Evolutionary conservation across 495 filamentous ascomycete genomes (phyloP).

Genomic region (Penicillium lividum): DNA sequence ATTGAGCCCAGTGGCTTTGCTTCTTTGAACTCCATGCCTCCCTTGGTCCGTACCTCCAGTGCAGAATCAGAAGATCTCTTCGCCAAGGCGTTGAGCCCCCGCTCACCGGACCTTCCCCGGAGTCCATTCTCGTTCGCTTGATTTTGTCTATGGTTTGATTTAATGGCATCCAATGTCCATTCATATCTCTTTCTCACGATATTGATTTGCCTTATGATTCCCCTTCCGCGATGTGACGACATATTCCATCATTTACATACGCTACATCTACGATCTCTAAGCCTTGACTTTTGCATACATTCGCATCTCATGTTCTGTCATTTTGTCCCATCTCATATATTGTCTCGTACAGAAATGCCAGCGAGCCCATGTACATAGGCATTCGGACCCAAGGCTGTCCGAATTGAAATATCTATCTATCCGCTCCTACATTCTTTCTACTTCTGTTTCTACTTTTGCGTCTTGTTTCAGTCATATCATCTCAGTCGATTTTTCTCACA

Average conservation of each 20-base stretch:
- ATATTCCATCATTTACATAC: slow-evolving; percentile 12
- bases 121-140: slow-evolving; percentile 66
- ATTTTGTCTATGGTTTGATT: background rate
- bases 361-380: slow-evolving; percentile 28
- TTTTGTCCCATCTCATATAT: slow-evolving; percentile 18
- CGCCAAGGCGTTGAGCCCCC: slow-evolving; percentile 77
- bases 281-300: background rate
- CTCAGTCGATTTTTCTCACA: background rate
- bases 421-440: background rate
- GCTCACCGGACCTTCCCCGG: slow-evolving; percentile 73
- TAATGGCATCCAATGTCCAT: too few species aligned
- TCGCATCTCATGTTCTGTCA: slow-evolving; percentile 10
- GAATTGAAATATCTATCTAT: background rate
- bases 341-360: slow-evolving; percentile 18
- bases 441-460: background rate
- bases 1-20: slow-evolving; percentile 35
- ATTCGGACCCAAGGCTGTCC: background rate
- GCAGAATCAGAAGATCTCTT: slow-evolving; percentile 71
- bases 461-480: background rate
- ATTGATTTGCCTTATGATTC: slow-evolving; percentile 34
- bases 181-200: too few species aligned
- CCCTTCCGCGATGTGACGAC: slow-evolving; percentile 31
- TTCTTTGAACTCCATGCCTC: slow-evolving; percentile 33
- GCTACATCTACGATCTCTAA: slow-evolving; percentile 6
- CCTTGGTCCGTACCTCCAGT: slow-evolving; percentile 25